A percentile compares a stretch with the other conserved stretches of the same genome.
Evolutionary conservation across 352 stramenopile genomes (phyloP).

Genomic region (Phytopythium kandeliae): DNA sequence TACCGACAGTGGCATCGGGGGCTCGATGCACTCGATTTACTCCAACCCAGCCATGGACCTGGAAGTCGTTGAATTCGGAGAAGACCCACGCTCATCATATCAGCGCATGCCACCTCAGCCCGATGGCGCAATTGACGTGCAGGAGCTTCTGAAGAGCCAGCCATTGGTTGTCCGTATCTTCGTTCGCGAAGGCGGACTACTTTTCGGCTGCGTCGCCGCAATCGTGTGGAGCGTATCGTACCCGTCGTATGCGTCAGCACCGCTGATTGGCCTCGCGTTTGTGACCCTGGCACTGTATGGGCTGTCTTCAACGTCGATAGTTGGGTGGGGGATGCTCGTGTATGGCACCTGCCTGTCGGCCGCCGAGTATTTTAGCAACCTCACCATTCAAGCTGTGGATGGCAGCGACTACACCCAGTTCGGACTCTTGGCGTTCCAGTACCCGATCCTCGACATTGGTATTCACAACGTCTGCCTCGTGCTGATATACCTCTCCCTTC

Average conservation of each 20-base stretch:
- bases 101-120: background rate
- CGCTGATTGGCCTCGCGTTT: constrained; percentile 59
- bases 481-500: constrained; percentile 77
- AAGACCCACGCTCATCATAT: constrained; percentile 2
- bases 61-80: constrained; percentile 7
- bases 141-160: constrained; percentile 52
- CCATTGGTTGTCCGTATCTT: constrained; percentile 64
- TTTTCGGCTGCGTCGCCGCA: constrained; percentile 57
- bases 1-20: background rate
- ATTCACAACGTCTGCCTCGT: constrained; percentile 71
- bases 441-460: constrained; percentile 67
- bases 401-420: constrained; percentile 43
- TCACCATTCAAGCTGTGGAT: constrained; percentile 45
- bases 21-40: constrained; percentile 4
- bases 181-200: constrained; percentile 52
- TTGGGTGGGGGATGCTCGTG: constrained; percentile 60
- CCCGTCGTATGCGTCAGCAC: constrained; percentile 66
- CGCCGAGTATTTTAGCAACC: constrained; percentile 60
- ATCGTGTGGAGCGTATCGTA: constrained; percentile 82
- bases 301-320: constrained; percentile 31
- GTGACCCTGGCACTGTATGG: constrained; percentile 67
- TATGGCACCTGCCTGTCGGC: constrained; percentile 54
- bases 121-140: constrained; percentile 18
- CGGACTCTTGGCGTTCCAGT: constrained; percentile 63
- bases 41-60: constrained; percentile 18